These are phyloP conservation scores for Herpotrichia juniperi DNA, from an alignment of 2,329 filamentous ascomycete species.

Conservation along the genomic window DNA sequence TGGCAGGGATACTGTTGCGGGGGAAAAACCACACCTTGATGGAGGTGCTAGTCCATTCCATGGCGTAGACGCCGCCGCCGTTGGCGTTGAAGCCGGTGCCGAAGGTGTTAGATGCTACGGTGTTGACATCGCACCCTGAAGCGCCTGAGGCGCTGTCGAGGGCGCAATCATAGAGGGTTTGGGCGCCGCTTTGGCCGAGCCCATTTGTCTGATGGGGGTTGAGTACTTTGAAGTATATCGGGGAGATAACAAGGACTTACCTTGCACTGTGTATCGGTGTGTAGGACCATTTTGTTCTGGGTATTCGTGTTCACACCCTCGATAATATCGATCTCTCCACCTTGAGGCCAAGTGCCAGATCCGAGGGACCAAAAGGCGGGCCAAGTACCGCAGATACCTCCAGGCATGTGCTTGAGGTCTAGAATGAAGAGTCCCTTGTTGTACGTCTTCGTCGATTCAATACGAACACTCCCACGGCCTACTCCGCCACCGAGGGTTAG, in stretches of 20 bases:
- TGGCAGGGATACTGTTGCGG: slow-evolving; percentile 64
- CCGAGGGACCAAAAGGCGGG: slow-evolving; percentile 41
- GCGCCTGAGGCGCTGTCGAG: slow-evolving; percentile 18
- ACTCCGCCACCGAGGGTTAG: slow-evolving; percentile 16
- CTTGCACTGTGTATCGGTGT: slow-evolving; percentile 33
- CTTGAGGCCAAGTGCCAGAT: slow-evolving; percentile 32
- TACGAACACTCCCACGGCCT: slow-evolving; percentile 36
- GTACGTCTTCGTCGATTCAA: slow-evolving; percentile 32
- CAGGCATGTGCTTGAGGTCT: slow-evolving; percentile 40
- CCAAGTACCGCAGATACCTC: slow-evolving; percentile 38
- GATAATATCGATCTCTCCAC: slow-evolving; percentile 42
- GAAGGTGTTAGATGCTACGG: slow-evolving; percentile 45
- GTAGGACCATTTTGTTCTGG: slow-evolving; percentile 30
- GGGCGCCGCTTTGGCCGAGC: slow-evolving; percentile 17
- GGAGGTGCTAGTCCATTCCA: slow-evolving; percentile 67
- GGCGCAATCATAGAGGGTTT: slow-evolving; percentile 21
- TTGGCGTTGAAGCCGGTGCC: slow-evolving; percentile 59
- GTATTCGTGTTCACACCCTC: slow-evolving; percentile 38
- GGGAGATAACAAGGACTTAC: not conserved
- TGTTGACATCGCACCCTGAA: slow-evolving; percentile 52
- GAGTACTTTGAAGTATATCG: not conserved
- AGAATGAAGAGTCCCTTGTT: slow-evolving; percentile 39
- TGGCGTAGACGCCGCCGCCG: slow-evolving; percentile 51
- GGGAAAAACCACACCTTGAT: slow-evolving; percentile 86
- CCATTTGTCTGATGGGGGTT: slow-evolving; percentile 23